Evolutionary conservation across 345 rosid species (phyloP).

Genomic region (Bruguiera parviflora): DNA sequence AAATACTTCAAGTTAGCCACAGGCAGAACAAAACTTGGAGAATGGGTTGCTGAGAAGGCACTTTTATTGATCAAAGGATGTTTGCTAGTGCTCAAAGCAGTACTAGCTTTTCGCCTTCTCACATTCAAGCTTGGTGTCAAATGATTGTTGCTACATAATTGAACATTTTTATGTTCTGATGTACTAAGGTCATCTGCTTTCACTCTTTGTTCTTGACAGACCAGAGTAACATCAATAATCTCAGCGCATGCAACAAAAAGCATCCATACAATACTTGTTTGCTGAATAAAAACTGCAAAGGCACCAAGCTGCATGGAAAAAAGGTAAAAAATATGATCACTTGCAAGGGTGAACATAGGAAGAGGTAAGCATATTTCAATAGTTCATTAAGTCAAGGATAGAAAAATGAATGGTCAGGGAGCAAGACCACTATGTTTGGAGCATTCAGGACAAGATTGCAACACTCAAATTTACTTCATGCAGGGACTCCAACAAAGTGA

Average conservation of each 20-base stretch:
- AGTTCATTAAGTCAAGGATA: not conserved
- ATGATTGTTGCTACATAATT: constrained; percentile 20
- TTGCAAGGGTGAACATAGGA: not conserved
- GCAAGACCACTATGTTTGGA: not conserved
- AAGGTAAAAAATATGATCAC: constrained; percentile 8
- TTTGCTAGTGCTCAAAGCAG: constrained; percentile 23
- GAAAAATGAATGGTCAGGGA: not conserved
- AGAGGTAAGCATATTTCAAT: not conserved
- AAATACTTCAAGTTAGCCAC: constrained; percentile 7
- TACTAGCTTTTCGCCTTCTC: constrained; percentile 52
- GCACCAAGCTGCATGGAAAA: constrained; percentile 64
- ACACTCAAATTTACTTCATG: not conserved
- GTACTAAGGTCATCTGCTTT: constrained; percentile 20
- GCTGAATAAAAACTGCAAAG: constrained; percentile 60
- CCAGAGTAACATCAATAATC: constrained; percentile 54
- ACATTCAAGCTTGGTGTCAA: constrained; percentile 37
- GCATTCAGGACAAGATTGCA: not conserved
- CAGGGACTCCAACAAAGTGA: not conserved
- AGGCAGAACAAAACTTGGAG: constrained; percentile 42
- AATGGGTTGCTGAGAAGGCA: constrained; percentile 23
- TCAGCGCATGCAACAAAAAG: constrained; percentile 80
- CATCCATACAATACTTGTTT: constrained; percentile 87
- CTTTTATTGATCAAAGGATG: constrained; percentile 9
- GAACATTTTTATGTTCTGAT: constrained; percentile 18
- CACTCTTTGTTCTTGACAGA: constrained; percentile 23